Percentiles rank a stretch among this genome's conserved stretches.
Conservation (phyloP, 805 yeast genomes). For the Wickerhamiella alocasiicola region DNA sequence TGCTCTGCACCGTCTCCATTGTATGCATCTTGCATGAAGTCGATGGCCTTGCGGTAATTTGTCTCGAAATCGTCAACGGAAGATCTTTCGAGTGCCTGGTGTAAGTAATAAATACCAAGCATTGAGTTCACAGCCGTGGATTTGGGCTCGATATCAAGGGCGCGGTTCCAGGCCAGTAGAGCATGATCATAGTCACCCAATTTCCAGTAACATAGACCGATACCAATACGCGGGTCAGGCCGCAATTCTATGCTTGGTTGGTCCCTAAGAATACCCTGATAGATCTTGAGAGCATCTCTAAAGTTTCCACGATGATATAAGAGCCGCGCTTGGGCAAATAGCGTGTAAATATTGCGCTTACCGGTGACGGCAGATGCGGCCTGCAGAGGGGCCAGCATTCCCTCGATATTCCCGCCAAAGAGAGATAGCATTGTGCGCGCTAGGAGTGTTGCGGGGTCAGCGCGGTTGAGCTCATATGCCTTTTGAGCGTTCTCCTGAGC, state of each 20-base stretch:
- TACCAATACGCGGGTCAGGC: constrained; percentile 91
- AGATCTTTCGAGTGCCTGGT: constrained; percentile 46
- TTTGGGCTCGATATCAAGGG: constrained; percentile 50
- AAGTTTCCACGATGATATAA: constrained; percentile 62
- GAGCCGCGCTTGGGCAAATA: constrained; percentile 75
- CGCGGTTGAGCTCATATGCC: constrained; percentile 37
- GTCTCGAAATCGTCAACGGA: constrained; percentile 41
- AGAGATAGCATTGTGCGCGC: constrained; percentile 57
- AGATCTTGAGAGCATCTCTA: constrained; percentile 59
- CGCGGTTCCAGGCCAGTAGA: constrained; percentile 66
- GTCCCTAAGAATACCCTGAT: constrained; percentile 66
- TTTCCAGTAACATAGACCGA: constrained; percentile 89
- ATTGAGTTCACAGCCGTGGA: constrained; percentile 46
- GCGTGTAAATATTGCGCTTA: constrained; percentile 52
- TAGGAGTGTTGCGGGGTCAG: constrained; percentile 40
- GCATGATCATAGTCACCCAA: constrained; percentile 72
- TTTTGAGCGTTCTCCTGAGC: constrained; percentile 38
- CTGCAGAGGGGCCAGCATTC: constrained; percentile 60
- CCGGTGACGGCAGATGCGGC: constrained; percentile 40
- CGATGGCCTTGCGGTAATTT: constrained; percentile 48
- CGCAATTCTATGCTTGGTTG: constrained; percentile 46
- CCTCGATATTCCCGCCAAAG: constrained; percentile 50
- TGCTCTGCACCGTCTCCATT: constrained; percentile 38
- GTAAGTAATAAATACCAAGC: constrained; percentile 55
- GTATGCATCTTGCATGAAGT: constrained; percentile 31